Base-by-base conservation (phyloP, 495 filamentous ascomycete species). In the Aspergillus bertholletiae region DNA sequence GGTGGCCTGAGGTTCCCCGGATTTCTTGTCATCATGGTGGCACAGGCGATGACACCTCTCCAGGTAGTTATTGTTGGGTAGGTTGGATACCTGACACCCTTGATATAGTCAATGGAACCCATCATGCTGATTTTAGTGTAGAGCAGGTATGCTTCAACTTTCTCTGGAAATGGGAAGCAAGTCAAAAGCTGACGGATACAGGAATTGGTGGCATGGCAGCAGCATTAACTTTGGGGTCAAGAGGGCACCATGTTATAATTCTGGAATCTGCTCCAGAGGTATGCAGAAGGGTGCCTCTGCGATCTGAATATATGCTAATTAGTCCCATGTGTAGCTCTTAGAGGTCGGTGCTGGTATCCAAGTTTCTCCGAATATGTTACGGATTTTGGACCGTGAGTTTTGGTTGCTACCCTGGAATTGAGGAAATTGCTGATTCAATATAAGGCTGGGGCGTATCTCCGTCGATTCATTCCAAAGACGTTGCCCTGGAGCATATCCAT, bases 281-380 rank as follows among this genome's bases (percentile, higher is more conserved):
- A 68, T 44, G 64, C 5, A 8, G 15, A 7, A 17, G 15, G 8
- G 11, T n/a, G n/a, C n/a, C n/a, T n/a, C n/a, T n/a, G n/a, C n/a
- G n/a, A n/a, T n/a, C n/a, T n/a, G 20, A 23, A 15, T 22, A 0
- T 1, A 0, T 43, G 0, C 9, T 5, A 47, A 32, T 21, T 1
- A 21, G 23, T 60, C 37, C 23, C 5, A 15, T 7, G 0, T 24
- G 15, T 44, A 74, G 68, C 59, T 74, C 37, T 75, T 74, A 57
- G 83, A 87, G 67, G 86, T 91, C 44, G 89, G 89, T 56, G 88
- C 88, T 6, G 88, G 88, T 15, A 89, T 92, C 57, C 88, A 92
- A 66, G 79, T 91, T 13, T 86, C 88, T 8, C 88, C 88, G 3
- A 91, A 93, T 55, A 88, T 92, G 74, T 74, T 83, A 24, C 80